These are phyloP conservation scores for Luffa acutangula DNA, from an alignment of 306 rosid species.

Conservation along the genomic window DNA sequence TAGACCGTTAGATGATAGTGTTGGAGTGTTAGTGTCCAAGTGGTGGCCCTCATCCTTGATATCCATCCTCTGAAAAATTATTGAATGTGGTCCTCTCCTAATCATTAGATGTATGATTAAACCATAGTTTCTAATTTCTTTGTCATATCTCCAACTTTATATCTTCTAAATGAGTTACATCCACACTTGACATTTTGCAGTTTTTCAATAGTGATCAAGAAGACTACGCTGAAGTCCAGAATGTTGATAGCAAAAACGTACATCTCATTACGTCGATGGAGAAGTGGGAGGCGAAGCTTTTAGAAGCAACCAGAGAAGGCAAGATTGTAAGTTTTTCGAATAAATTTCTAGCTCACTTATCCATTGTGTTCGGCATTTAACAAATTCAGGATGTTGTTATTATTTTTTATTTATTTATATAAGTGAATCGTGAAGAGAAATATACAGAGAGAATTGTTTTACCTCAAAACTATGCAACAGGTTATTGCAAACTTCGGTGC, in stretches of 20 bases:
- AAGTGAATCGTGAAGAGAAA: not conserved
- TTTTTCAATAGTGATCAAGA: conserved; percentile 7
- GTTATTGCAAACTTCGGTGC: conserved; percentile 79
- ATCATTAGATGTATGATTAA: not conserved
- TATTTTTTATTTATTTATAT: not conserved
- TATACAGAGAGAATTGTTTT: not conserved
- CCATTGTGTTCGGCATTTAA: not conserved
- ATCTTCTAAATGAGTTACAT: conserved; percentile 5
- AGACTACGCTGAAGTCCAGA: conserved; percentile 17
- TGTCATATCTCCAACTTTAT: not conserved
- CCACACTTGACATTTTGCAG: conserved; percentile 6
- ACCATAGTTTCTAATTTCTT: not conserved
- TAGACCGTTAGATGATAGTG: not conserved
- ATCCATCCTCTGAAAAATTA: not conserved
- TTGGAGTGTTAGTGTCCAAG: not conserved
- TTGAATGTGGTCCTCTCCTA: not conserved
- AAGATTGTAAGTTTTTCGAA: conserved; percentile 45
- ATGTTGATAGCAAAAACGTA: conserved; percentile 47
- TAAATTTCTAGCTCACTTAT: not conserved
- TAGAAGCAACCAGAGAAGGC: conserved; percentile 59
- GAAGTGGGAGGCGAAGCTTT: conserved; percentile 57
- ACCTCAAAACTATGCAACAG: conserved; percentile 22
- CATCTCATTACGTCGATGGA: conserved; percentile 49
- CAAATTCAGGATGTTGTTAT: not conserved
- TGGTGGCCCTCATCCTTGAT: not conserved